Percentiles rank a stretch among this genome's conserved stretches.
Evolutionary conservation across 2,329 filamentous ascomycete species (phyloP).

Genomic region (Pseudomassariella vexata): DNA sequence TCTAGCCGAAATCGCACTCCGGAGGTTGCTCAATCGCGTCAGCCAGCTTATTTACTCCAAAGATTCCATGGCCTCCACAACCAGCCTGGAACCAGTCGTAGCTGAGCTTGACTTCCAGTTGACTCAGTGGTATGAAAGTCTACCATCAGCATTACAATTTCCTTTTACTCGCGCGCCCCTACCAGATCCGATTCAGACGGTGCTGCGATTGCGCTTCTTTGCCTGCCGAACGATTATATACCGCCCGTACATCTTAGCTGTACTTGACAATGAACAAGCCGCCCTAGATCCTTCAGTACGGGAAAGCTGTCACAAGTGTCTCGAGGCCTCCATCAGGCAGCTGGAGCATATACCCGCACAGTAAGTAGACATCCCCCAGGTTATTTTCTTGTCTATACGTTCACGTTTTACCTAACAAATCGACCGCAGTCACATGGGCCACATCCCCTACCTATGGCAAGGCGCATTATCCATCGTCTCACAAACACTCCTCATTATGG

Average conservation of each 20-base stretch:
- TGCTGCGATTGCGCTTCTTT: conserved; percentile 73
- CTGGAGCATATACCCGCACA: conserved; percentile 74
- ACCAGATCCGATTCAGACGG: conserved; percentile 71
- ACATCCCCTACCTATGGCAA: conserved; percentile 83
- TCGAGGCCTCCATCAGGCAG: conserved; percentile 75
- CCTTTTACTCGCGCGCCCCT: conserved; percentile 63
- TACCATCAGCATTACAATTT: conserved; percentile 71
- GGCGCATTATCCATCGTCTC: conserved; percentile 78
- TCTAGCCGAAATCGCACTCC: conserved; percentile 73
- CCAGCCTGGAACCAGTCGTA: conserved; percentile 70
- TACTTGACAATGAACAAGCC: conserved; percentile 70
- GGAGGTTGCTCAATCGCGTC: conserved; percentile 70
- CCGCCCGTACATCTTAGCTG: conserved; percentile 74
- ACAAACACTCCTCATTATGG: conserved; percentile 78
- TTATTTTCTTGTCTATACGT: too few species aligned
- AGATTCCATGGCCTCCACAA: conserved; percentile 64
- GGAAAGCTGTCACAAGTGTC: conserved; percentile 73
- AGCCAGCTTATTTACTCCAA: conserved; percentile 77
- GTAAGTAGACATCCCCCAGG: conserved; percentile 38
- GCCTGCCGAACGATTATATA: conserved; percentile 84
- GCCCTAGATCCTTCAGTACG: conserved; percentile 66
- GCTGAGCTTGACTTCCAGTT: conserved; percentile 78
- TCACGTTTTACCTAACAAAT: conserved; percentile 36
- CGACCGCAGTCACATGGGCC: conserved; percentile 62
- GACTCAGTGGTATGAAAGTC: conserved; percentile 77